phyloP scores from a whole-genome alignment of 352 stramenopile species.

The Globisporangium ultimum region DNA sequence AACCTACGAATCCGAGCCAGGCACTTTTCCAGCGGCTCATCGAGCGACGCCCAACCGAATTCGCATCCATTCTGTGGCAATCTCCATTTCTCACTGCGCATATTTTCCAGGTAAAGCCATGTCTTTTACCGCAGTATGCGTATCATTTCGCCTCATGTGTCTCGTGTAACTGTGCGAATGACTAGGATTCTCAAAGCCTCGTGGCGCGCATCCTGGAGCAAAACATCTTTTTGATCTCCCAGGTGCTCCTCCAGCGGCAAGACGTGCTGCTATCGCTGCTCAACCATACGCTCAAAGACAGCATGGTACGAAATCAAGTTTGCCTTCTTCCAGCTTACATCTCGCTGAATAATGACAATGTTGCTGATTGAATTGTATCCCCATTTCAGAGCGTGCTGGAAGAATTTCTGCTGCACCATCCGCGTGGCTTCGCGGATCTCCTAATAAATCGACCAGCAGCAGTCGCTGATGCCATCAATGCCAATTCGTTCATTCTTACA shows the following conservation, averaged over 20 bases:
- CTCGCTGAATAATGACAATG: background rate
- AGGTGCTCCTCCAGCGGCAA: conserved; percentile 44
- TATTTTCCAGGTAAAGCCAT: conserved; percentile 56
- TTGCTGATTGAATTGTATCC: background rate
- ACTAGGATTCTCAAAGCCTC: conserved; percentile 45
- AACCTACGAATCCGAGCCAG: conserved; percentile 7
- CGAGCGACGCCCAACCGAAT: conserved; percentile 49
- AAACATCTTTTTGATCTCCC: conserved; percentile 62
- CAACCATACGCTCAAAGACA: conserved; percentile 62
- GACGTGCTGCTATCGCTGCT: conserved; percentile 58
- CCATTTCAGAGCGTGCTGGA: conserved; percentile 42
- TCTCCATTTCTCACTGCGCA: conserved; percentile 63
- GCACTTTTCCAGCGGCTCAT: conserved; percentile 58
- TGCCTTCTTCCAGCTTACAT: no score
- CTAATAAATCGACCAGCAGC: conserved; percentile 49
- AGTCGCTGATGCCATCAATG: conserved; percentile 46
- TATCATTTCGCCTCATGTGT: background rate
- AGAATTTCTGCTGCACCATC: conserved; percentile 67
- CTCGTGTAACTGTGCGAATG: background rate
- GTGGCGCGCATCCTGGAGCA: conserved; percentile 70
- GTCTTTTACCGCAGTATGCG: background rate
- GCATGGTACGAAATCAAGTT: conserved; percentile 22
- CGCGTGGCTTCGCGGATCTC: conserved; percentile 53
- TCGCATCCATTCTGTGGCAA: conserved; percentile 50
- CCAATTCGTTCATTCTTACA: conserved; percentile 50